Conservation (phyloP, 331 rosid genomes). For the Spiraea crenata region DNA sequence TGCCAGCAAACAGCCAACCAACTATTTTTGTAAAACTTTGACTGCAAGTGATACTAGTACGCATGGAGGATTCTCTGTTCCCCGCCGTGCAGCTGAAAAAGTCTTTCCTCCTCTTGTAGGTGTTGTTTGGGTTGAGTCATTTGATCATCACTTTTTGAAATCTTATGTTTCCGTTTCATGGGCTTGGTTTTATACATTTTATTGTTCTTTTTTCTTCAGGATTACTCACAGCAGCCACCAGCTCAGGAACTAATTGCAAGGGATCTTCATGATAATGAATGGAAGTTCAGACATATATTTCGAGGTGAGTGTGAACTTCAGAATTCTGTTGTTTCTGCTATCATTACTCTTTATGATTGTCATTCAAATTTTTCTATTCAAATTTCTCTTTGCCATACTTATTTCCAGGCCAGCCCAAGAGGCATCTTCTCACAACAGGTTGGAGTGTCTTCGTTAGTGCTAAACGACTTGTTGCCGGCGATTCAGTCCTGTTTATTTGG, state of each 20-base stretch:
- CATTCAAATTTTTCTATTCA: neutral
- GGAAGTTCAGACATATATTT: slow-evolving; percentile 57
- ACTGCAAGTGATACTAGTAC: slow-evolving; percentile 92
- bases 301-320: slow-evolving; percentile 32
- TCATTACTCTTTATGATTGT: neutral
- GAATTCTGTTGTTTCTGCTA: neutral
- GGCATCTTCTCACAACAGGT: slow-evolving; percentile 70
- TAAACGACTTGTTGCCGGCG: slow-evolving; percentile 78
- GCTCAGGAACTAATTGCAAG: slow-evolving; percentile 57
- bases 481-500: slow-evolving; percentile 68
- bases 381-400: slow-evolving; percentile 6
- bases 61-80: slow-evolving; percentile 94
- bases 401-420: slow-evolving; percentile 56
- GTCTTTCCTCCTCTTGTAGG: slow-evolving; percentile 91
- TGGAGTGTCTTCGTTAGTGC: slow-evolving; percentile 81
- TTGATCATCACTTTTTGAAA: neutral
- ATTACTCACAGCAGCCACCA: slow-evolving; percentile 53
- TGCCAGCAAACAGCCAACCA: slow-evolving; percentile 80
- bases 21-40: slow-evolving; percentile 82
- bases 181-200: slow-evolving; percentile 2
- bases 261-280: slow-evolving; percentile 55
- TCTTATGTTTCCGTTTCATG: neutral
- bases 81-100: slow-evolving; percentile 97
- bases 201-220: slow-evolving; percentile 30
- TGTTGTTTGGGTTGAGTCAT: slow-evolving; percentile 7